A percentile compares a stretch with the other conserved stretches of the same genome.
These are phyloP conservation scores for Cladosporium oxysporum DNA, from an alignment of 2,329 filamentous ascomycete genomes.

Conservation along the genomic window DNA sequence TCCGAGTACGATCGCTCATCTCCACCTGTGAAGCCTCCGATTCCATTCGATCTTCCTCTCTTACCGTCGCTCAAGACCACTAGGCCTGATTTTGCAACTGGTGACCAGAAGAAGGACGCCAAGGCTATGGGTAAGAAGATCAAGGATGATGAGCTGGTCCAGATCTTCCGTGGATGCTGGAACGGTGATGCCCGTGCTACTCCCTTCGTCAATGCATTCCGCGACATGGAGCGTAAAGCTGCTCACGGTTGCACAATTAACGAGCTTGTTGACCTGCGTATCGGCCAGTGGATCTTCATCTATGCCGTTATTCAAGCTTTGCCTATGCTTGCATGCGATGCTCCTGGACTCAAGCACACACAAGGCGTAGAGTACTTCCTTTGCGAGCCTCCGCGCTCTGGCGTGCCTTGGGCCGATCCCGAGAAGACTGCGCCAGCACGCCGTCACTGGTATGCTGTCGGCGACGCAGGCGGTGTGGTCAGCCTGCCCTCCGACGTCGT, in stretches of 20 bases:
- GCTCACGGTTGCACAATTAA: conserved; percentile 63
- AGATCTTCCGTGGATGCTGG: conserved; percentile 77
- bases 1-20: conserved; percentile 87
- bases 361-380: conserved; percentile 80
- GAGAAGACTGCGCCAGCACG: conserved; percentile 59
- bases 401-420: conserved; percentile 65
- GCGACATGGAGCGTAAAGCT: conserved; percentile 69
- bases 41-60: conserved; percentile 85
- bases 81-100: conserved; percentile 62
- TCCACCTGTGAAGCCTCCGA: conserved; percentile 84
- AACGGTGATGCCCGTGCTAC: conserved; percentile 69
- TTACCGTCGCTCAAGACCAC: conserved; percentile 70
- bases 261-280: conserved; percentile 70
- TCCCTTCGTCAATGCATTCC: conserved; percentile 70
- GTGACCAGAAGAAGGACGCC: conserved; percentile 71
- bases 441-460: conserved; percentile 73
- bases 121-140: conserved; percentile 72
- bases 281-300: conserved; percentile 79
- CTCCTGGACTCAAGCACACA: conserved; percentile 66
- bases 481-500: conserved; percentile 64
- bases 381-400: conserved; percentile 71
- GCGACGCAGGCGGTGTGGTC: conserved; percentile 64
- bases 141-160: conserved; percentile 74
- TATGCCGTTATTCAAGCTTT: conserved; percentile 77
- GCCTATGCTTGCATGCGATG: conserved; percentile 76